Evolutionary conservation across 2,329 filamentous ascomycete genomes (phyloP), one percentile per base, ranked within the genome.

Genomic region (Rhynchosporium secalis): DNA sequence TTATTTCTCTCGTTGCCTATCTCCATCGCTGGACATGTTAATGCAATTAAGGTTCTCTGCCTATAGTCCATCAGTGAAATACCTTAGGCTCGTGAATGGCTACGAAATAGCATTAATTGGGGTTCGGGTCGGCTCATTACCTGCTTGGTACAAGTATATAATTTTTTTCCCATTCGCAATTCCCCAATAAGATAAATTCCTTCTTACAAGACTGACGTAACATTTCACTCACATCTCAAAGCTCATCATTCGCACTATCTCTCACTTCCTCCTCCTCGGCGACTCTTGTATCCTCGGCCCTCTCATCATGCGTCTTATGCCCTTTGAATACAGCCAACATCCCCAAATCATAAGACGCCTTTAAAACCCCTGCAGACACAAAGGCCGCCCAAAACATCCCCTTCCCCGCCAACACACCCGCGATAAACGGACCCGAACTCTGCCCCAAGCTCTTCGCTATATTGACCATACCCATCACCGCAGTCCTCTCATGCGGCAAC

Each of bases 401-500:
- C 1, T 76, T 76, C 1, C 80, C 79, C 0, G 85, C 85, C 49
- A 91, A 70, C 0, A 85, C 69, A n/a, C 89, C 89, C 0, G 88
- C 89, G 20, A 88, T 76, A 0, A 85, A 72, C 0, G 87, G 86
- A 0, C 88, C 88, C 1, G 84, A 70, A 62, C 83, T 87, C 72
- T 87, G 83, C 4, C 81, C 79, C 5, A 80, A 77, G 0, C 88
- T 91, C 75, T 89, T 90, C 33, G 88, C 82, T 0, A 88, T 83
- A 65, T 90, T 91, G 3, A 90, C 79, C 0, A 86, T 77, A 0
- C 89, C 89, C 83, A 92, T 87, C 10, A 90, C 83, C 0, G 87
- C 86, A 0, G 89, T 92, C 1, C 89, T 81, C 73, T 92, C 88
- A 2, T 80, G 77, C 0, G 87, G 81, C 9, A 83, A 80, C 3